Evolutionary conservation across 2,329 filamentous ascomycete species (phyloP).

Genomic region (Sporothrix brunneoviolacea): DNA sequence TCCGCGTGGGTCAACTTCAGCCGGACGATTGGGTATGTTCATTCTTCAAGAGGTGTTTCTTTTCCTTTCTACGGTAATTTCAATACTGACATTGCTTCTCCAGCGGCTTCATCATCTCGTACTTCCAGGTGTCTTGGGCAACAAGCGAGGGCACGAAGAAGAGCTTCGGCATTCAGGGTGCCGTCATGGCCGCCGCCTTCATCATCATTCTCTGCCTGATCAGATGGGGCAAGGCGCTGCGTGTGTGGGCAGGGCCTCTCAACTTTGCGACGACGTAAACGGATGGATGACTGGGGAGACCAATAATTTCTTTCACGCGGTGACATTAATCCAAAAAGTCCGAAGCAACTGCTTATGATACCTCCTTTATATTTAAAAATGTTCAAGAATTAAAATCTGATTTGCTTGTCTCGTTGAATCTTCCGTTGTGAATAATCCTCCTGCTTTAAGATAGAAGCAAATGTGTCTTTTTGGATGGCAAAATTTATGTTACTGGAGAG

Average conservation of each 20-base stretch:
- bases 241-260: conserved; percentile 27
- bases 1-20: conserved; percentile 45
- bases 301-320: background rate
- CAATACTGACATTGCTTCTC: too few species aligned
- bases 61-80: too few species aligned
- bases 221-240: conserved; percentile 26
- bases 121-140: conserved; percentile 48
- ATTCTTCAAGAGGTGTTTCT: too few species aligned
- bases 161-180: conserved; percentile 42
- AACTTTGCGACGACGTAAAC: conserved; percentile 25
- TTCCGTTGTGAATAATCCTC: too few species aligned
- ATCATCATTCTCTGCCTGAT: conserved; percentile 23
- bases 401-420: too few species aligned
- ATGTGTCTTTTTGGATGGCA: too few species aligned
- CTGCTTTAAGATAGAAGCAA: too few species aligned
- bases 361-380: background rate
- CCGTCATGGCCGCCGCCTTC: conserved; percentile 27
- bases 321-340: background rate
- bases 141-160: conserved; percentile 34
- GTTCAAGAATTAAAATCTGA: background rate
- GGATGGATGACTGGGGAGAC: background rate
- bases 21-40: conserved; percentile 35
- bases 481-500: too few species aligned
- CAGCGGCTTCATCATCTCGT: conserved; percentile 44
- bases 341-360: background rate